Evolutionary conservation across 2,329 filamentous ascomycete species (phyloP).

Genomic region (Fusarium equiseti): DNA sequence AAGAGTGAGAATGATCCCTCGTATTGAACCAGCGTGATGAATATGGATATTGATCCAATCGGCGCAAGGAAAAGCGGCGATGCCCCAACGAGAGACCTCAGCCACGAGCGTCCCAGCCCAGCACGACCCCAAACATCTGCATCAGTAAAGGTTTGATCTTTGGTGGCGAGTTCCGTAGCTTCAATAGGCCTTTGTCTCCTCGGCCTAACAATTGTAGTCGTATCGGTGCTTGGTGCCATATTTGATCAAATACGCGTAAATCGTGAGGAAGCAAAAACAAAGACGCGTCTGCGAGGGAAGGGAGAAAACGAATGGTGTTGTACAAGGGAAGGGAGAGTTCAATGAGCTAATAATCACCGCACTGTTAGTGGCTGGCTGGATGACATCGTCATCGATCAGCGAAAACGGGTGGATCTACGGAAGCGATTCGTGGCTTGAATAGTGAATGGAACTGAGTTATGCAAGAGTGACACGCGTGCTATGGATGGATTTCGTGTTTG

Average conservation of each 20-base stretch:
- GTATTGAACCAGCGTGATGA: constrained; percentile 41
- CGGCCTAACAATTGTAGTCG: background rate
- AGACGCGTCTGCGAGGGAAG: background rate
- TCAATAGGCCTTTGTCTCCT: constrained; percentile 1
- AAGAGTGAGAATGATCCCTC: constrained; percentile 38
- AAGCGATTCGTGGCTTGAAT: background rate
- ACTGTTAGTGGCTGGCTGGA: constrained; percentile 15
- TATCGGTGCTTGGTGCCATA: constrained; percentile 11
- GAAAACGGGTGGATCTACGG: background rate
- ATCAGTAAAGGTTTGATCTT: background rate
- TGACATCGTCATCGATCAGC: constrained; percentile 17
- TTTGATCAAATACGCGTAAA: background rate
- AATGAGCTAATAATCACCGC: constrained; percentile 7
- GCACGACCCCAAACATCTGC: constrained; percentile 44
- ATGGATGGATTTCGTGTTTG: background rate
- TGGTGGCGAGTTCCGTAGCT: background rate
- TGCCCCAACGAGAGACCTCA: constrained; percentile 40
- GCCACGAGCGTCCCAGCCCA: constrained; percentile 42
- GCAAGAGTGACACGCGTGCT: background rate
- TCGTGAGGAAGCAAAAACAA: background rate
- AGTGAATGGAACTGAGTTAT: background rate
- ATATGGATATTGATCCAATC: constrained; percentile 39
- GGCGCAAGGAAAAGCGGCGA: constrained; percentile 43
- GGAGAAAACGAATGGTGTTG: background rate
- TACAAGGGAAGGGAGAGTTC: background rate